Evolutionary conservation across 352 stramenopile species (phyloP).

Genomic region (Pythium graminicola): DNA sequence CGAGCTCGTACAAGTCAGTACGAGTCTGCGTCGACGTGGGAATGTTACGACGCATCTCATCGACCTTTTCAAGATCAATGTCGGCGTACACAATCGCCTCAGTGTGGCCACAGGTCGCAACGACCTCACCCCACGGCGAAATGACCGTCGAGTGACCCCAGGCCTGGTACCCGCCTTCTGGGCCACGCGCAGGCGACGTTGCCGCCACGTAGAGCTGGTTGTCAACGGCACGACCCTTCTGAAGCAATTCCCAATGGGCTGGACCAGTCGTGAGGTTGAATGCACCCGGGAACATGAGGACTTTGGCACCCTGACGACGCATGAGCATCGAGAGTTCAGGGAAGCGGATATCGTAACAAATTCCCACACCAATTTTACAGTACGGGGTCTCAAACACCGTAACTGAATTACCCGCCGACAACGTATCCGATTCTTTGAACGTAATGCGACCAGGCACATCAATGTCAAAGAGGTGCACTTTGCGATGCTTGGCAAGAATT

Average conservation of each 20-base stretch:
- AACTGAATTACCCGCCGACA: conserved; percentile 89
- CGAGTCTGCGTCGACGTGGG: conserved; percentile 93
- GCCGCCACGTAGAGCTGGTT: conserved; percentile 96
- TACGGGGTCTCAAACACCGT: conserved; percentile 86
- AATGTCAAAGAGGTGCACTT: conserved; percentile 99
- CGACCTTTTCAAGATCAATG: conserved; percentile 91
- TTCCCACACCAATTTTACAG: conserved; percentile 95
- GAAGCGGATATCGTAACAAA: conserved; percentile 99
- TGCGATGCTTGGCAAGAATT: conserved; percentile 98
- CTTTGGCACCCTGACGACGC: conserved; percentile 85
- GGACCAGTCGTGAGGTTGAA: conserved; percentile 92
- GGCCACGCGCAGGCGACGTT: conserved; percentile 93
- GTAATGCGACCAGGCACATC: conserved; percentile 98
- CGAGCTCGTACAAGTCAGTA: conserved; percentile 92
- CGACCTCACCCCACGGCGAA: conserved; percentile 96
- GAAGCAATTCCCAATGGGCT: conserved; percentile 98
- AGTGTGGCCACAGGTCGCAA: conserved; percentile 92
- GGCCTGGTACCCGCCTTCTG: conserved; percentile 95
- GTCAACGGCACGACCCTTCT: conserved; percentile 91
- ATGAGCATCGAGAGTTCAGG: conserved; percentile 97
- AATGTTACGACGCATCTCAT: conserved; percentile 95
- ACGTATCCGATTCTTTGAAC: conserved; percentile 99
- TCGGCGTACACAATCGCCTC: conserved; percentile 94
- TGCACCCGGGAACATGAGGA: conserved; percentile 80
- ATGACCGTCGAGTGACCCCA: conserved; percentile 98